Conservation (phyloP, 2,329 filamentous ascomycete genomes). For the Fusarium sterilihyphosum region DNA sequence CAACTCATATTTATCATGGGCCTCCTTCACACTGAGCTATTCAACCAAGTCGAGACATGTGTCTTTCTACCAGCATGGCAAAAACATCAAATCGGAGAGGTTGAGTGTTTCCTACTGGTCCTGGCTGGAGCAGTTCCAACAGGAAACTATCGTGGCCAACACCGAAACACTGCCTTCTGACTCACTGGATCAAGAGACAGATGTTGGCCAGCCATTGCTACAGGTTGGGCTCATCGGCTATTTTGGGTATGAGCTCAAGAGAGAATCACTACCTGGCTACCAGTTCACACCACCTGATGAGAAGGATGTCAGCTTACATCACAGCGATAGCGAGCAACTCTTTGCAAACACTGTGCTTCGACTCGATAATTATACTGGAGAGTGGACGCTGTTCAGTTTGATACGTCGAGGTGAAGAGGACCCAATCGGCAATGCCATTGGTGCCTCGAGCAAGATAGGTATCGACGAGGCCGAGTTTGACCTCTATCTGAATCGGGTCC, state of each 20-base stretch:
- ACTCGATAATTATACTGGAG: background rate
- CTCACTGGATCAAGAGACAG: background rate
- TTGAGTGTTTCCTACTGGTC: background rate
- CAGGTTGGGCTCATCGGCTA: background rate
- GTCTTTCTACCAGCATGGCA: background rate
- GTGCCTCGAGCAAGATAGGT: background rate
- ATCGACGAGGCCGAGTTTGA: background rate
- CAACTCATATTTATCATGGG: background rate
- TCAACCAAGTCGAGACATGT: background rate
- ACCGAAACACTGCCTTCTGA: background rate
- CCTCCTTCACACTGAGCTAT: background rate
- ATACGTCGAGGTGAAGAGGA: background rate
- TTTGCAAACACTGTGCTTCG: background rate
- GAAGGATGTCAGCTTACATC: background rate
- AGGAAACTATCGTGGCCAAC: background rate
- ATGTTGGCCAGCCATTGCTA: background rate
- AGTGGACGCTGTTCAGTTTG: background rate
- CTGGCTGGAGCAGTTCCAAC: background rate
- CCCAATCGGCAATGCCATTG: background rate
- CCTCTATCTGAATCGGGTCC: background rate
- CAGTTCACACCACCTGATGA: background rate
- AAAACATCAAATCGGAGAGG: background rate
- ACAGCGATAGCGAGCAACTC: background rate
- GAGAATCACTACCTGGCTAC: background rate
- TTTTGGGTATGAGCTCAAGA: background rate